Base-by-base conservation (phyloP, 164 flowering plant genomes). In the Chimonanthus salicifolius region DNA sequence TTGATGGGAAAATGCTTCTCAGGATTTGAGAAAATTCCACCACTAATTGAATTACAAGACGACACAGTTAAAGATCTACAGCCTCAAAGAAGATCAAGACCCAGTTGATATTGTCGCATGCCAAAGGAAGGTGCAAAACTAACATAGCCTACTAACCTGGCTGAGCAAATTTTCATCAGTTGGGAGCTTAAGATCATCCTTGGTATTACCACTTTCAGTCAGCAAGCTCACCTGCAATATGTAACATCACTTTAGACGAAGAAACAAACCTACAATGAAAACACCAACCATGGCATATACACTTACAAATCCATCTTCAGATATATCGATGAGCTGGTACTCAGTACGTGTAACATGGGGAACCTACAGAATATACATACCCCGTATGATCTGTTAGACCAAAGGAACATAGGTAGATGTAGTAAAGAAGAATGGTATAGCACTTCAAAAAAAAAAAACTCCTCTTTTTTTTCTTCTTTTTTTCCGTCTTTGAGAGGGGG, bases 261-360 rank as follows among this genome's bases (percentile, higher is more conserved):
- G 18, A 7, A 33, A 21, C 6, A 65, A 46, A 5, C 15, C 20
- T 6, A 54, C 9, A 5, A 60, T 3, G 5, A 60, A 5, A 4
- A 66, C 6, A 33, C 10, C 3, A 33, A 58, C 58, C 7, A n/a
- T n/a, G 49, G 47, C 62, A 58, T 4, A 3, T 43, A 7, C 46
- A 74, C 79, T 65, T 74, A 80, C 82, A 77, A 76, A 80, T 70
- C 79, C 79, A 74, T 76, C 82, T 50, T 83, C 83, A 64, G 85
- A 74, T 33, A 81, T 83, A 73, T 81, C 85, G 77, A 83, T 79
- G 67, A 83, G 76, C 80, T 83, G 85, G 76, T 78, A 83, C 45
- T 83, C 85, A 50, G 82, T 81, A 64, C 85, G 85, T 21, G 67
- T 78, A 8, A 83, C 85, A 81, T 83, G 82, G 18, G 85, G 85